Conservation (phyloP, 2,329 filamentous ascomycete species). For the Triangularia verruculosa region DNA sequence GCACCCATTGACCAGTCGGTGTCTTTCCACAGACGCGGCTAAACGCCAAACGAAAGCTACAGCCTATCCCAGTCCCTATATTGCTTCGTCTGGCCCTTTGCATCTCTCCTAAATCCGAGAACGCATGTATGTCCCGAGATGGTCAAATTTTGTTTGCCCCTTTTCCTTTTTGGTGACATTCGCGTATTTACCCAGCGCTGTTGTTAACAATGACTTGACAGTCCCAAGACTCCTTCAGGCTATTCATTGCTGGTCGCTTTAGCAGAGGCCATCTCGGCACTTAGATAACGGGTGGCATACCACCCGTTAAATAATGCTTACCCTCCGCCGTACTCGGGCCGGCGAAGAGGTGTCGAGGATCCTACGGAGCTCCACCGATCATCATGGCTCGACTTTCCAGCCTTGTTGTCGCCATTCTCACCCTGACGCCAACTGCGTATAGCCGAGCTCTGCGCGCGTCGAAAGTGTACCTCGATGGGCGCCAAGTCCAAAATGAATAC, state of each 20-base stretch:
- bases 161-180: background rate
- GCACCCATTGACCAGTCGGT: conserved; percentile 4
- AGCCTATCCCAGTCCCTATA: background rate
- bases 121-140: background rate
- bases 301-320: background rate
- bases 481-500: conserved; percentile 29
- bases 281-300: background rate
- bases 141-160: background rate
- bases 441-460: conserved; percentile 10
- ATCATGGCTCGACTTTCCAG: conserved; percentile 14
- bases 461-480: conserved; percentile 9
- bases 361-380: background rate
- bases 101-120: background rate
- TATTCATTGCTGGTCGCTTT: conserved; percentile 1
- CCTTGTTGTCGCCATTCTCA: conserved; percentile 2
- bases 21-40: conserved; percentile 1
- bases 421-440: background rate
- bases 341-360: background rate
- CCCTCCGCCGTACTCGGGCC: background rate
- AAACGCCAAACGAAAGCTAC: background rate
- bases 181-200: conserved; percentile 1
- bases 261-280: background rate
- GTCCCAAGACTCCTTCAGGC: conserved; percentile 6
- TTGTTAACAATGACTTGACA: background rate
- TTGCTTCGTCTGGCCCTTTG: background rate